Conservation (phyloP, 2,329 filamentous ascomycete genomes). For the Cryphonectria japonica region DNA sequence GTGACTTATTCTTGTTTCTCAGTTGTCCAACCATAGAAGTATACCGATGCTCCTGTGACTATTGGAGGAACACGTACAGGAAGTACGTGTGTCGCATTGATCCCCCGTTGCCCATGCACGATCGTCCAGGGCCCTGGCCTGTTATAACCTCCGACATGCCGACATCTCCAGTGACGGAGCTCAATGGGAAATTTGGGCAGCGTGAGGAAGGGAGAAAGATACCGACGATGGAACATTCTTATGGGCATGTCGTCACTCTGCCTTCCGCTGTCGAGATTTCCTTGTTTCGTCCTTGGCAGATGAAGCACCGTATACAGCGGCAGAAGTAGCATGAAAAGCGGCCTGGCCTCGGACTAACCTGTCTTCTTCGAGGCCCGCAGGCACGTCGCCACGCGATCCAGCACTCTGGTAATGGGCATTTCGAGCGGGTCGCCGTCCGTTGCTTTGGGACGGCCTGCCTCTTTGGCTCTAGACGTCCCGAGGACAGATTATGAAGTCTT, state of each 20-base stretch:
- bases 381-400: background rate
- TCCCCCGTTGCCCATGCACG: constrained; percentile 4
- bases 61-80: constrained; percentile 8
- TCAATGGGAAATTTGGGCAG: background rate
- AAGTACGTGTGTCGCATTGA: constrained; percentile 10
- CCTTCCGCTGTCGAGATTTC: constrained; percentile 6
- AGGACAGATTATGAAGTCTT: background rate
- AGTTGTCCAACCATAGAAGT: background rate
- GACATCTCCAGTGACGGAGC: constrained; percentile 14
- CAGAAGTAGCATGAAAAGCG: background rate
- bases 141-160: constrained; percentile 27
- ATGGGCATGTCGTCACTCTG: constrained; percentile 17
- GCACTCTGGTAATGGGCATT: constrained; percentile 12
- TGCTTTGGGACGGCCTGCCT: constrained; percentile 20
- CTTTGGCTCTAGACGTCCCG: constrained; percentile 19
- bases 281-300: background rate
- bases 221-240: background rate
- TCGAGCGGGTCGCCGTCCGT: constrained; percentile 16
- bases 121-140: constrained; percentile 1
- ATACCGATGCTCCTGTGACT: background rate
- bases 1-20: background rate
- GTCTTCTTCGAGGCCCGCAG: constrained; percentile 1
- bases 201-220: background rate
- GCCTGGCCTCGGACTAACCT: background rate
- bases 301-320: background rate